phyloP scores from a whole-genome alignment of 768 basidiomycete genomes.

The Psilocybe subaeruginosa region DNA sequence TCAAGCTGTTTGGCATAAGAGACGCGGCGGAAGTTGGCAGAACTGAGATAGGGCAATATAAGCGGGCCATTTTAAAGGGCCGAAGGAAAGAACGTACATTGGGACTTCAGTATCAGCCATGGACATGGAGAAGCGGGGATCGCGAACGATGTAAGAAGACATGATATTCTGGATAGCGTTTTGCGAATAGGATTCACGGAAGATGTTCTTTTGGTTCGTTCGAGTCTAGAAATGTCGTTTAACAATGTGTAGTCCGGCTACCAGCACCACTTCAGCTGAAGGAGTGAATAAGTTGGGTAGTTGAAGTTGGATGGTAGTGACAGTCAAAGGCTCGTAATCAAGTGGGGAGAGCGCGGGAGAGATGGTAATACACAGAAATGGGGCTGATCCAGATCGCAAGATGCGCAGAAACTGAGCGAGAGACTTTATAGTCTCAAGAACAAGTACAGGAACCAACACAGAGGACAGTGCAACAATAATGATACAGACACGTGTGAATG shows the following conservation, averaged over 20 bases:
- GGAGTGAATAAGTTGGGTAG: constrained; percentile 20
- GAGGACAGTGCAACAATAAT: constrained; percentile 8
- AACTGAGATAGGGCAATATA: constrained; percentile 1
- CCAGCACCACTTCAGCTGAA: constrained; percentile 16
- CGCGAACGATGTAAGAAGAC: constrained; percentile 25
- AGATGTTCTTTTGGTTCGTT: neutral
- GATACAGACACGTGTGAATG: neutral
- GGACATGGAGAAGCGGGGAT: constrained; percentile 34
- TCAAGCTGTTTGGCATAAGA: constrained; percentile 51
- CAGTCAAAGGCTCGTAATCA: constrained; percentile 3
- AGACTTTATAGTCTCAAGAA: neutral
- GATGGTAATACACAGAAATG: constrained; percentile 10
- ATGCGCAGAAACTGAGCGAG: too few relatives aligned
- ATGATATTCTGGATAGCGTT: constrained; percentile 6
- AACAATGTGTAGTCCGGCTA: constrained; percentile 18
- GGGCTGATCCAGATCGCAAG: constrained; percentile 32
- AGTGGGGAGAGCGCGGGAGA: constrained; percentile 9
- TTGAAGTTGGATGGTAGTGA: constrained; percentile 14
- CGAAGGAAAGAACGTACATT: constrained; percentile 8
- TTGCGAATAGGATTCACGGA: neutral
- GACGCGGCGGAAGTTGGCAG: constrained; percentile 17
- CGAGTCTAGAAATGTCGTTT: constrained; percentile 4
- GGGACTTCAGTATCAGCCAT: constrained; percentile 21
- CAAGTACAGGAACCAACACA: too few relatives aligned
- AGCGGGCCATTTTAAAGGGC: neutral